These are phyloP conservation scores for Orbilia oligospora DNA, from an alignment of 2,329 filamentous ascomycete genomes.

Conservation along the genomic window DNA sequence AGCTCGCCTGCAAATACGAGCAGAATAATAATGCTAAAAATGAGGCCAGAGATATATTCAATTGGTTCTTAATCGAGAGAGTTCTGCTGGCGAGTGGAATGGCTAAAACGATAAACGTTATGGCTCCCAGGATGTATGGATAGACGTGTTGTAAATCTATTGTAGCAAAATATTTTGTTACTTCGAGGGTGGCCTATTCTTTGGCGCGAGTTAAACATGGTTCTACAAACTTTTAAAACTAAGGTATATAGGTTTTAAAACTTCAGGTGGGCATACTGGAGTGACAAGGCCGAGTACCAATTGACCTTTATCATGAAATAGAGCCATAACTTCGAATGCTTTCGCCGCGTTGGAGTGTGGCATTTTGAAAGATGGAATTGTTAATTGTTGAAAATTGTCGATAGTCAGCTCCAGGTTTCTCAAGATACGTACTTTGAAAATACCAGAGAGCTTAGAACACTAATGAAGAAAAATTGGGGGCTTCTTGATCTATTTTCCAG, in stretches of 20 bases:
- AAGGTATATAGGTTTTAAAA: too few species aligned
- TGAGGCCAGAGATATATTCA: background rate
- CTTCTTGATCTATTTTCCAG: too few species aligned
- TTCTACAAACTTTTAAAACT: too few species aligned
- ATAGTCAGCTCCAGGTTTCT: too few species aligned
- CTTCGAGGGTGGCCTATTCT: background rate
- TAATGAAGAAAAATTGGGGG: too few species aligned
- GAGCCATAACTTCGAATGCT: constrained; percentile 17
- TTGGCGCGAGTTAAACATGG: background rate
- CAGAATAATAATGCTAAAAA: background rate
- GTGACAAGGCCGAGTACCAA: constrained; percentile 18
- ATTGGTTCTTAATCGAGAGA: background rate
- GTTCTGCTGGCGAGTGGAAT: background rate
- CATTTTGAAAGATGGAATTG: too few species aligned
- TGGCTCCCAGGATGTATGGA: background rate
- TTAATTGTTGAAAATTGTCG: too few species aligned
- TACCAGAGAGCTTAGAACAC: too few species aligned
- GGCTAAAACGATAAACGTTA: background rate
- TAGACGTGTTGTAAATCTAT: background rate
- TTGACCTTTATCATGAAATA: constrained; percentile 9
- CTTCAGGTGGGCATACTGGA: too few species aligned
- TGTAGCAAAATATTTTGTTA: background rate
- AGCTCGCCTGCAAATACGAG: background rate
- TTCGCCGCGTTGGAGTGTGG: background rate
- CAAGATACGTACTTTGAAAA: too few species aligned